Percentiles rank a stretch among this genome's conserved stretches.
Evolutionary conservation across 768 basidiomycete genomes (phyloP).

Genomic region (Leccinum uliginosum): DNA sequence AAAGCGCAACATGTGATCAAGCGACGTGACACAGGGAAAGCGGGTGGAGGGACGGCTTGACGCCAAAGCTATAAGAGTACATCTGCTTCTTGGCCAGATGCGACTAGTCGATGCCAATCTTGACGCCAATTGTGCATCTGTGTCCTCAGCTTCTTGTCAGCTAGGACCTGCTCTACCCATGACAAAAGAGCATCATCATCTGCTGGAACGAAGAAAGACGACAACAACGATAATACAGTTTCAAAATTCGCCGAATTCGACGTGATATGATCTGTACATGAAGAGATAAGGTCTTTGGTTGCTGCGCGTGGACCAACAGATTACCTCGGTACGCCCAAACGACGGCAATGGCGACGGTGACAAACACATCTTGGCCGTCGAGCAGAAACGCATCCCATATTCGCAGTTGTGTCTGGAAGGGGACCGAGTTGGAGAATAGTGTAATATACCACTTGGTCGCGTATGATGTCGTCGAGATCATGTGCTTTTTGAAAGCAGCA

Average conservation of each 20-base stretch:
- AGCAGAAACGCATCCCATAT: conserved; percentile 93
- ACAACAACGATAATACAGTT: conserved; percentile 83
- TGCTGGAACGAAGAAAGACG: conserved; percentile 93
- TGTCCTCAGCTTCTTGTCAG: conserved; percentile 60
- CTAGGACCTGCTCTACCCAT: conserved; percentile 69
- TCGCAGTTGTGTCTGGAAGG: conserved; percentile 91
- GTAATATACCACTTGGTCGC: conserved; percentile 99
- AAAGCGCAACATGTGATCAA: conserved; percentile 1
- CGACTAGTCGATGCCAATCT: conserved; percentile 75
- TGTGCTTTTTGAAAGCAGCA: conserved; percentile 78
- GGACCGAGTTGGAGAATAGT: conserved; percentile 90
- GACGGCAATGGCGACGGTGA: conserved; percentile 81
- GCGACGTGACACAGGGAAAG: conserved; percentile 3
- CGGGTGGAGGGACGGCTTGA: neutral
- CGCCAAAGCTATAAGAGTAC: conserved; percentile 48
- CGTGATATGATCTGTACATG: conserved; percentile 70
- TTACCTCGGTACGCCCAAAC: conserved; percentile 88
- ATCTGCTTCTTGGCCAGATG: conserved; percentile 53
- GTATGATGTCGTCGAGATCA: conserved; percentile 90
- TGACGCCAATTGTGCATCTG: conserved; percentile 73
- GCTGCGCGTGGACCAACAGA: conserved; percentile 18
- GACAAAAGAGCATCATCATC: conserved; percentile 76
- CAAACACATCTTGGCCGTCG: conserved; percentile 86
- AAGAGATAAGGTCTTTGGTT: conserved; percentile 2
- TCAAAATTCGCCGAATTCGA: conserved; percentile 81